A percentile compares a stretch with the other conserved stretches of the same genome.
phyloP scores from a whole-genome alignment of 73 alveolate genomes.

The Tetrahymena elliotti region DNA sequence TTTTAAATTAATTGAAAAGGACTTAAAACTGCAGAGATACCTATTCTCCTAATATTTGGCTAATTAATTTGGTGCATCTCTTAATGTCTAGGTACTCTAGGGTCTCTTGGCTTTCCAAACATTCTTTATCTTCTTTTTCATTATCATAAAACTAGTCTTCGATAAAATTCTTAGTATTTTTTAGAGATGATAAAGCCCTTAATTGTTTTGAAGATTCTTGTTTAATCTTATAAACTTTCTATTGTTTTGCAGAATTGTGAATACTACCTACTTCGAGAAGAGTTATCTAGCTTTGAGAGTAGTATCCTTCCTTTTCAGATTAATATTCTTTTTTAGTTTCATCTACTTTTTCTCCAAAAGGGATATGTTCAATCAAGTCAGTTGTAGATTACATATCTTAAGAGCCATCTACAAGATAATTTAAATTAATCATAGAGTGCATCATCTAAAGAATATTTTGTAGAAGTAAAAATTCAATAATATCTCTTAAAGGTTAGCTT shows the following conservation, averaged over 20 bases:
- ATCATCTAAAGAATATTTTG: not conserved
- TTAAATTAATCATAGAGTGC: not conserved
- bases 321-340: not conserved
- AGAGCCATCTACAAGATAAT: not conserved
- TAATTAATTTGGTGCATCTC: not conserved
- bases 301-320: not conserved
- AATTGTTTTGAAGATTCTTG: too few relatives aligned
- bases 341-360: not conserved
- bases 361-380: not conserved
- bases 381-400: not conserved
- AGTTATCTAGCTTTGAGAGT: not conserved
- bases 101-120: not conserved
- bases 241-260: not conserved
- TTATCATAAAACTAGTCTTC: not conserved
- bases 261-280: not conserved
- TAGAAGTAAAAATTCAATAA: too few relatives aligned
- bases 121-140: not conserved
- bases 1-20: not conserved
- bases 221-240: too few relatives aligned
- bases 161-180: not conserved
- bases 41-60: not conserved
- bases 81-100: not conserved
- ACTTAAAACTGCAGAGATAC: not conserved
- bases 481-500: not conserved
- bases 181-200: not conserved